phyloP scores from a whole-genome alignment of 345 rosid species.

The Psidium guajava region DNA sequence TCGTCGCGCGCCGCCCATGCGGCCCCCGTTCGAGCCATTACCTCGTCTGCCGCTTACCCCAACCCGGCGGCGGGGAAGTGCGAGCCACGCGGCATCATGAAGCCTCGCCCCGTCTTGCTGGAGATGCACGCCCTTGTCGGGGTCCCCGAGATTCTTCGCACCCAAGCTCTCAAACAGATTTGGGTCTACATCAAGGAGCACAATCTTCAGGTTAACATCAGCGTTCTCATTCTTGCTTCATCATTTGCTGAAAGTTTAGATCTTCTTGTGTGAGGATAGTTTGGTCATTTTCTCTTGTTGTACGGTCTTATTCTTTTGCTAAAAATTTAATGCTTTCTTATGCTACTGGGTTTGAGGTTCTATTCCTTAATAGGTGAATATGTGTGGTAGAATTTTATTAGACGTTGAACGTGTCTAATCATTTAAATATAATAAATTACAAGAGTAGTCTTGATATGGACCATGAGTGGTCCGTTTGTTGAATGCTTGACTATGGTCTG shows the following conservation, averaged over 20 bases:
- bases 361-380: too few species aligned
- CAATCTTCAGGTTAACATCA: conserved; percentile 63
- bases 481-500: background rate
- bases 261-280: background rate
- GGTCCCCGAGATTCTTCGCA: conserved; percentile 71
- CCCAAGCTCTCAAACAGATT: conserved; percentile 73
- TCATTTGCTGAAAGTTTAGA: background rate
- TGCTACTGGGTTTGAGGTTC: background rate
- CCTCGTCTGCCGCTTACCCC: conserved; percentile 20
- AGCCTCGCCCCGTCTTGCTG: conserved; percentile 70
- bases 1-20: conserved; percentile 3
- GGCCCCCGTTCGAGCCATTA: conserved; percentile 26
- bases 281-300: background rate
- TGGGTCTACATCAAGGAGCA: conserved; percentile 89
- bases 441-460: background rate
- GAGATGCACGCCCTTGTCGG: conserved; percentile 89
- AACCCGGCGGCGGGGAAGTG: conserved; percentile 39
- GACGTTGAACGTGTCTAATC: background rate
- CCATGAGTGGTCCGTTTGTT: background rate
- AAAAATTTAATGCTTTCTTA: background rate
- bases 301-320: background rate
- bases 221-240: background rate
- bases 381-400: background rate
- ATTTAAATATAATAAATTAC: too few species aligned
- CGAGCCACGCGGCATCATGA: conserved; percentile 74